These are phyloP conservation scores for Penicillium egyptiacum DNA, from an alignment of 495 filamentous ascomycete species.

Conservation along the genomic window DNA sequence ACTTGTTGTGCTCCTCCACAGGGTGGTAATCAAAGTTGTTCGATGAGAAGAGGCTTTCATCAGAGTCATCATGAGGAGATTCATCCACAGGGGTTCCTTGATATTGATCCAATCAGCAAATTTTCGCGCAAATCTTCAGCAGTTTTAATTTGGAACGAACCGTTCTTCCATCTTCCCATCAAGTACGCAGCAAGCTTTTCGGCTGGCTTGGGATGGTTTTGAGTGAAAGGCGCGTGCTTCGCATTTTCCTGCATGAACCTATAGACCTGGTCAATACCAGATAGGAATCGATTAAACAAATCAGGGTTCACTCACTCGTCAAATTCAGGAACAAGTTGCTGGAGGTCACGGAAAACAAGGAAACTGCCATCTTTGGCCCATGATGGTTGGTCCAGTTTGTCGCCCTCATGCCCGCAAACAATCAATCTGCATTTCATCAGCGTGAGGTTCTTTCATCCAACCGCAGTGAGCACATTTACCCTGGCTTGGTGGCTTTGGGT, in stretches of 20 bases:
- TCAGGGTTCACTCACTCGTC: constrained; percentile 16
- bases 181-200: constrained; percentile 35
- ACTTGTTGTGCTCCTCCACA: constrained; percentile 16
- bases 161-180: constrained; percentile 41
- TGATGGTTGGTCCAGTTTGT: constrained; percentile 16
- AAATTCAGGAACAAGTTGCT: constrained; percentile 36
- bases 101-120: not conserved
- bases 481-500: constrained; percentile 20
- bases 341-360: constrained; percentile 38
- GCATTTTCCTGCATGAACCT: constrained; percentile 21
- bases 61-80: constrained; percentile 27
- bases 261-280: constrained; percentile 2
- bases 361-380: constrained; percentile 42
- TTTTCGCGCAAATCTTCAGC: not conserved
- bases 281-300: not conserved
- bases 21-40: constrained; percentile 36
- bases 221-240: not conserved
- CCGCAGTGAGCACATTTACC: constrained; percentile 12
- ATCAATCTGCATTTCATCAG: constrained; percentile 14
- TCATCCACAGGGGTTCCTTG: constrained; percentile 16
- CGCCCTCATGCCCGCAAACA: constrained; percentile 16
- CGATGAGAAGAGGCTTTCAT: constrained; percentile 16
- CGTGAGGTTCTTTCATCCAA: not conserved
- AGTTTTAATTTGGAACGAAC: constrained; percentile 15
- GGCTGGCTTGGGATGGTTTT: constrained; percentile 5